Conservation (phyloP, 352 stramenopile genomes). For the Phytophthora cactorum region DNA sequence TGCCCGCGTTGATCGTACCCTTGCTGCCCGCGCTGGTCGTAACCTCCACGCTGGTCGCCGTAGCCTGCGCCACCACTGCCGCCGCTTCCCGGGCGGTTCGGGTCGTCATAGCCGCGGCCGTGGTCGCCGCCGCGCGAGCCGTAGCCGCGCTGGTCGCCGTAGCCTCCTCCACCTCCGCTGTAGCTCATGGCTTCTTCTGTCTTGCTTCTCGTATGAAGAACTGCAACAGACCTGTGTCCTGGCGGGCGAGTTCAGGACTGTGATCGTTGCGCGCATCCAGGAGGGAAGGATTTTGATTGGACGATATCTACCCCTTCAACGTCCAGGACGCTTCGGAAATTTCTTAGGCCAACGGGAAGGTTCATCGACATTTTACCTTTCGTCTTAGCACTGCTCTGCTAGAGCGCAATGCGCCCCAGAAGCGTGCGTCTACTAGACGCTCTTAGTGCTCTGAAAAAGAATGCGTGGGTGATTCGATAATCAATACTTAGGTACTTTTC, state of each 20-base stretch:
- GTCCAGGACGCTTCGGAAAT: conserved; percentile 6
- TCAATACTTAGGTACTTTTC: too few species aligned
- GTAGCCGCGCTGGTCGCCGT: conserved; percentile 12
- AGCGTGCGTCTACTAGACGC: too few species aligned
- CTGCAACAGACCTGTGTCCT: conserved; percentile 3
- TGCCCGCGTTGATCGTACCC: conserved; percentile 27
- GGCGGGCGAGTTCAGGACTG: conserved; percentile 4
- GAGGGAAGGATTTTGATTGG: conserved; percentile 2
- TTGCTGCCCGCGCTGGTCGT: conserved; percentile 25
- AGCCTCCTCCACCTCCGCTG: conserved; percentile 22
- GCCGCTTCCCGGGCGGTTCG: neutral
- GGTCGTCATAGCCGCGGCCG: conserved; percentile 7
- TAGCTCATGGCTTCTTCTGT: conserved; percentile 53
- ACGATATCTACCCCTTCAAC: conserved; percentile 14
- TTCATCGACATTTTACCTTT: neutral
- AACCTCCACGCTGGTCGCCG: conserved; percentile 27
- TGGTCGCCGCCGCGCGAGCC: conserved; percentile 5
- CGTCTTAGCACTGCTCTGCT: too few species aligned
- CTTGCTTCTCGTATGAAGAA: conserved; percentile 11
- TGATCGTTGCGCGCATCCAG: conserved; percentile 5
- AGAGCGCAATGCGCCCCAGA: too few species aligned
- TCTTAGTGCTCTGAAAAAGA: too few species aligned
- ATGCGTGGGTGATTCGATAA: too few species aligned
- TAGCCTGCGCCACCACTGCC: conserved; percentile 30
- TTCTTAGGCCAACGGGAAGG: neutral